Conservation (phyloP, 2,329 filamentous ascomycete species). For the Aspergillus piperis region DNA sequence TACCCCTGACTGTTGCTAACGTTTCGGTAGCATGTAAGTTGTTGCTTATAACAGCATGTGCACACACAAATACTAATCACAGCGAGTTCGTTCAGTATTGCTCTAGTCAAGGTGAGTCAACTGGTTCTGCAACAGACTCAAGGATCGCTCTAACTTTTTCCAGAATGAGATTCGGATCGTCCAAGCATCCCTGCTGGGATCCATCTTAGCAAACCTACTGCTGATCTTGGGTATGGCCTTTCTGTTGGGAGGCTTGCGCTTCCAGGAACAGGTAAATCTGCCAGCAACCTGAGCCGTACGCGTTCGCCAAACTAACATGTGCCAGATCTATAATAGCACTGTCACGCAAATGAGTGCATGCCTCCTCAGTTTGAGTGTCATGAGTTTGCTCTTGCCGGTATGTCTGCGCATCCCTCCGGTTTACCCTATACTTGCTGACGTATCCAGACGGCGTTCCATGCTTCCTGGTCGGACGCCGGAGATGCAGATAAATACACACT, state of each 20-base stretch:
- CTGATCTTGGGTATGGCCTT: conserved; percentile 93
- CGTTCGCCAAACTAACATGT: neutral
- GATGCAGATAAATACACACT: conserved; percentile 71
- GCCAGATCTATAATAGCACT: conserved; percentile 84
- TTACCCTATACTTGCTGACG: neutral
- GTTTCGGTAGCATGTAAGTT: conserved; percentile 56
- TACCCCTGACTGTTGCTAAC: conserved; percentile 12
- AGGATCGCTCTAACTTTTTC: conserved; percentile 4
- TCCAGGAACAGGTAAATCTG: conserved; percentile 71
- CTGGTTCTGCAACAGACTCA: neutral
- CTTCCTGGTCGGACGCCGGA: conserved; percentile 68
- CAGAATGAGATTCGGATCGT: conserved; percentile 82
- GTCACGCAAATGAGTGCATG: conserved; percentile 97
- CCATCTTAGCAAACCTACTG: conserved; percentile 83
- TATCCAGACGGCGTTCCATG: conserved; percentile 79
- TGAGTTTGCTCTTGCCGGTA: conserved; percentile 81
- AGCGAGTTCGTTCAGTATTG: conserved; percentile 59
- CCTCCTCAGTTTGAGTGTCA: conserved; percentile 84
- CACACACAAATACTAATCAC: neutral
- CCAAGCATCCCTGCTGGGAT: conserved; percentile 85
- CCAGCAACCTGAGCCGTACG: neutral
- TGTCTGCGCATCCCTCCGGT: conserved; percentile 28
- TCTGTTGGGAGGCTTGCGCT: conserved; percentile 80
- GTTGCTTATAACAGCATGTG: neutral
- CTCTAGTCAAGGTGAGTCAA: conserved; percentile 65